Base-by-base conservation (phyloP, 352 stramenopile genomes). In the Phytophthora chlamydospora region DNA sequence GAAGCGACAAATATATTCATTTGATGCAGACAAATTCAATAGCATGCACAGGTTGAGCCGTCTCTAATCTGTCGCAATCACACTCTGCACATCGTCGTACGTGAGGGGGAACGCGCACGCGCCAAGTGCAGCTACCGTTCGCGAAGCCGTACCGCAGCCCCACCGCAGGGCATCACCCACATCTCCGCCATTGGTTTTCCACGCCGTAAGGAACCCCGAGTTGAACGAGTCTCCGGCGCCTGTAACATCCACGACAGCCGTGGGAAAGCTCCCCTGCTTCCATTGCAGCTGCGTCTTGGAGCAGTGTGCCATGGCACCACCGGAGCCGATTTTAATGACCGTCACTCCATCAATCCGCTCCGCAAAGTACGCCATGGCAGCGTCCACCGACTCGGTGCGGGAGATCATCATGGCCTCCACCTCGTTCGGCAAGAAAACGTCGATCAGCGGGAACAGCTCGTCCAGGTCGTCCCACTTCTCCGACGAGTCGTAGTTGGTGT, bases 181-280 rank as follows among this genome's bases (percentile, higher is more conserved):
- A 33, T 91, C 62, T 29, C 66, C 62, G 9, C 47, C 35, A n/a
- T 77, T 75, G 0, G 64, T 63, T 45, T 89, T 90, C 85, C 85
- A 94, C 33, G 73, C 78, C 17, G 56, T 60, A 4, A 96, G 62
- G 56, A 95, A 95, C 0, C 83, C 85, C 11, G 87, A 80, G 63
- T 96, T 92, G 63, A 96, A 96, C n/a, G 85, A 89, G 49, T 96
- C 87, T 5, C 87, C 87, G 6, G 87, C 87, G 13, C 87, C 87
- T 24, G 87, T 94, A 34, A 87, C 84, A 49, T 96, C 87, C 34
- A 93, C 76, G n/a, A 94, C 76, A 8, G 66, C 9, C 1, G 75
- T 75, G 32, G 73, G 59, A 58, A 85, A 91, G 43, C 73, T 85
- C n/a, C 52, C 39, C 47, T 90, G 78, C 12, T 66, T 53, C 65